These are phyloP conservation scores for Fistulinella prunicolor DNA, from an alignment of 768 basidiomycete species.

Conservation along the genomic window DNA sequence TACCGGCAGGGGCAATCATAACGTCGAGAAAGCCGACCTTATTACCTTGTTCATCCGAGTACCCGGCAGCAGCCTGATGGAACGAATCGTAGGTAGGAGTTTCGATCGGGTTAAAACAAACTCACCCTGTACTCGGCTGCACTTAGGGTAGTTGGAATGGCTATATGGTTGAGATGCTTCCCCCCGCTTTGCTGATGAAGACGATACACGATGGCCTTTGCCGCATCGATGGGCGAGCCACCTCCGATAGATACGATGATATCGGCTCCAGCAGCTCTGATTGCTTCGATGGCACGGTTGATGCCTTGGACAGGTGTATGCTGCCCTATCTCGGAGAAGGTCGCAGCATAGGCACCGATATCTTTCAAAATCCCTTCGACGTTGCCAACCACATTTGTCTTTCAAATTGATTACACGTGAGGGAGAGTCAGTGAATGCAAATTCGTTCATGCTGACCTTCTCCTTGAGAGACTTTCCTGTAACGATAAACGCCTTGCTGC, in stretches of 20 bases:
- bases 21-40: slow-evolving; percentile 56
- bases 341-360: slow-evolving; percentile 57
- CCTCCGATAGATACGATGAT: slow-evolving; percentile 74
- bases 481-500: slow-evolving; percentile 64
- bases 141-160: slow-evolving; percentile 79
- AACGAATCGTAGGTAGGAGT: background rate
- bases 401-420: slow-evolving; percentile 6
- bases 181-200: slow-evolving; percentile 56
- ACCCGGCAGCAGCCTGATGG: slow-evolving; percentile 61
- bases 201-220: slow-evolving; percentile 68
- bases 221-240: slow-evolving; percentile 76
- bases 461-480: slow-evolving; percentile 67
- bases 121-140: slow-evolving; percentile 72
- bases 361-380: slow-evolving; percentile 48
- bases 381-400: slow-evolving; percentile 26
- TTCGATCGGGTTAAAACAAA: background rate
- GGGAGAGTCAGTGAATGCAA: background rate
- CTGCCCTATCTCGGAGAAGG: slow-evolving; percentile 72
- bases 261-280: slow-evolving; percentile 58
- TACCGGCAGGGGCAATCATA: slow-evolving; percentile 62
- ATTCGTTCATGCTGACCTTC: slow-evolving; percentile 45
- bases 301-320: slow-evolving; percentile 71
- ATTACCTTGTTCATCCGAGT: slow-evolving; percentile 62
- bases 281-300: slow-evolving; percentile 49
- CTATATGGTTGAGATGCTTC: slow-evolving; percentile 59